Evolutionary conservation across 2,329 filamentous ascomycete species (phyloP), one percentile per base, ranked within the genome.

Genomic region (Rutstroemia sp.): DNA sequence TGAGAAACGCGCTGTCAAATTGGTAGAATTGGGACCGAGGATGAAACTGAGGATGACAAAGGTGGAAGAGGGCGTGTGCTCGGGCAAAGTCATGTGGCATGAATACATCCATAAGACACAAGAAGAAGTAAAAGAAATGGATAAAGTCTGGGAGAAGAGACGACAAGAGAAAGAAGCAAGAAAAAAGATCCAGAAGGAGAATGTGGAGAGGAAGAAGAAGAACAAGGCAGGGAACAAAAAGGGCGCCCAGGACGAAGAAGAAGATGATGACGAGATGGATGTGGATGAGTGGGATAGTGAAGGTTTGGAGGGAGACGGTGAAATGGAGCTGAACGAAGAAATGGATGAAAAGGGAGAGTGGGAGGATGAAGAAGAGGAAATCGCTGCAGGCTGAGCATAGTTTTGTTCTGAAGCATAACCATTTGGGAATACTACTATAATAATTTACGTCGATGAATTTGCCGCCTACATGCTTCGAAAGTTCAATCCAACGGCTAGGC

Each of bases 81-180:
- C 82, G 25, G 94, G 94, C 50, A 94, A 90, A 70, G 81, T 96
- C 56, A 89, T 99, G 88, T 99, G 94, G 94, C 94, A 99, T 71
- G 91, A 96, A 69, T 95, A 90, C 69, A 84, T 97, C 53, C 82
- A 86, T 69, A 99, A 99, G 78, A 84, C 83, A 6, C 83, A 83
- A 64, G 80, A 82, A 17, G 92, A 99, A 71, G 75, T 90, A 56
- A 81, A 85, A 68, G 82, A 87, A 61, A 73, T 96, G 64, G 92
- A 97, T 64, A 82, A 86, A 75, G 81, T 83, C 63, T 97, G 94
- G 89, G 86, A 91, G 63, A 75, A 87, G 73, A 81, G 83, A 66
- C 80, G 82, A 57, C 82, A 84, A 66, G 88, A 94, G 70, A 96
- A 95, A 76, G 92, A 92, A 57, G 82, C 82, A 56, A 79, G 94